Evolutionary conservation across 2,329 filamentous ascomycete genomes (phyloP), one percentile per base, ranked within the genome.

Genomic region (Colletotrichum magnum): DNA sequence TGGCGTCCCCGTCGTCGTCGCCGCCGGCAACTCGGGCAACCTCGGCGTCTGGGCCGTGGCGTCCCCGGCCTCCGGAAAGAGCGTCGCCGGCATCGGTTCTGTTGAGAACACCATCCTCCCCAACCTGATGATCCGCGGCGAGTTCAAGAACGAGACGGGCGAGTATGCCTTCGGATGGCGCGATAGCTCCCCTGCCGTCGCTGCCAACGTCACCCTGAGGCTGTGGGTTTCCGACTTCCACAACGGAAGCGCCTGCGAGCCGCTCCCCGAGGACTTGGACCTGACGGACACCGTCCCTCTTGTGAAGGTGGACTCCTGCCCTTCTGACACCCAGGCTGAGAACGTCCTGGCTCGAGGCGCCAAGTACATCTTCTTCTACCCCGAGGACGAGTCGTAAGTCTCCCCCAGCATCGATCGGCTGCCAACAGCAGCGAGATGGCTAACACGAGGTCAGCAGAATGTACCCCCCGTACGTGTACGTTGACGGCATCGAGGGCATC

Each of bases 261-360:
- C 79, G 5, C 75, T 83, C 9, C 79, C 82, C 1, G 76, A 78
- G 13, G 73, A 77, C 50, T 80, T 79, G 0, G 79, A 84, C 71
- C 76, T 86, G 15, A 78, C 79, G 4, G 72, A 77, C 5, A 76
- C 79, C 39, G 74, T 85, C 24, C 82, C 85, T 6, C 75, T 85
- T 3, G 75, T 85, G 43, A 78, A 77, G 5, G 76, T 77, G 39
- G 79, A 79, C 64, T 75, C 71, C 10, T 84, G 82, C 69, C 76
- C 76, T 5, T 77, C 77, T 15, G 73, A 75, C 21, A 72, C 74
- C 5, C 82, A 85, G 71, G 79, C 79, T 16, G 68, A 71, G 15
- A 83, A 84, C 62, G 75, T 81, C 1, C 79, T 77, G n/a, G 80
- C 77, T 6, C 80, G 79, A 57, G 83, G 82, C 21, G 83, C 79